phyloP scores from a whole-genome alignment of 164 flowering plant genomes.

The Dillenia turbinata region DNA sequence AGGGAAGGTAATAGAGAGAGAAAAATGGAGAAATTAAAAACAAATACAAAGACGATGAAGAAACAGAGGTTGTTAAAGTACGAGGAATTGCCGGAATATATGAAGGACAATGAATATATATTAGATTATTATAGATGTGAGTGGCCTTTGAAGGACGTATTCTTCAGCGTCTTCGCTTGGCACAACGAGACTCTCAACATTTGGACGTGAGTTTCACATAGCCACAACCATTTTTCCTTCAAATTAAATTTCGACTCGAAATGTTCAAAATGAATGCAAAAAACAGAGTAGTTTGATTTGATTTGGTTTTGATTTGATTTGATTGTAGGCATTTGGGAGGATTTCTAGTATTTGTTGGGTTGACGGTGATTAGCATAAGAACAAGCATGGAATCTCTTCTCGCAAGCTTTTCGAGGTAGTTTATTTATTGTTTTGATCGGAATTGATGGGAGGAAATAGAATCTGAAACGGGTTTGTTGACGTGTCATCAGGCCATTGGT shows the following conservation, averaged over 20 bases:
- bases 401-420: constrained; percentile 29
- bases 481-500: constrained; percentile 7
- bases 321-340: constrained; percentile 78
- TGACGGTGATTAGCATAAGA: constrained; percentile 49
- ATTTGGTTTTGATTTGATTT: neutral
- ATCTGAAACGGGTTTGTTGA: neutral
- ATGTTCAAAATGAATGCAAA: too few species aligned
- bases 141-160: constrained; percentile 78
- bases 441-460: too few species aligned
- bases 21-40: constrained; percentile 18
- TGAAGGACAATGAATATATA: constrained; percentile 87
- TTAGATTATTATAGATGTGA: constrained; percentile 73
- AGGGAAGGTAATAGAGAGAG: neutral
- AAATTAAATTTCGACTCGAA: too few species aligned
- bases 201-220: constrained; percentile 66
- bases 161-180: constrained; percentile 66
- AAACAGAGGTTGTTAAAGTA: constrained; percentile 53
- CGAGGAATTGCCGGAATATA: constrained; percentile 72
- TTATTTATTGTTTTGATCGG: neutral
- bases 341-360: constrained; percentile 51
- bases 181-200: constrained; percentile 94
- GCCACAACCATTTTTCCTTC: too few species aligned
- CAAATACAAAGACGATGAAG: too few species aligned
- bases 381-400: constrained; percentile 28
- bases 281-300: too few species aligned